Conservation (phyloP, 2,329 filamentous ascomycete species). For the Anthostomella pinea region DNA sequence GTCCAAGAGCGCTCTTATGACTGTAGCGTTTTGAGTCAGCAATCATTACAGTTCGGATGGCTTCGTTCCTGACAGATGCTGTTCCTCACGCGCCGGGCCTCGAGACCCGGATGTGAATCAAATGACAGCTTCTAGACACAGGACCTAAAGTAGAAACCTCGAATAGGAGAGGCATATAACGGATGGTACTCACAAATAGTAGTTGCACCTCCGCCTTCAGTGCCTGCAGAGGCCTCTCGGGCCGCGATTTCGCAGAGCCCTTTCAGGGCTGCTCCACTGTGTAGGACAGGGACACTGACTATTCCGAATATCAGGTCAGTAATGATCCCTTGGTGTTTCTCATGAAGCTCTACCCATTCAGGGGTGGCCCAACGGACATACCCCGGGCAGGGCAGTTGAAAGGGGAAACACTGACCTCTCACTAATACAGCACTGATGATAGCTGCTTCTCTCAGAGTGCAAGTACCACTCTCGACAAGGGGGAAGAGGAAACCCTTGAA, state of each 20-base stretch:
- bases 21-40: no score
- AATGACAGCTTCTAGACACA: no score
- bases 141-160: no score
- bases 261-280: conserved; percentile 88
- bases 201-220: conserved; percentile 84
- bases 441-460: conserved; percentile 85
- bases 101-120: no score
- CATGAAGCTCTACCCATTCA: neutral
- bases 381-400: no score
- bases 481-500: conserved; percentile 97
- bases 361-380: no score
- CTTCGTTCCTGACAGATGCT: no score
- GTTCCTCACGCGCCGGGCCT: no score
- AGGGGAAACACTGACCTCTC: no score
- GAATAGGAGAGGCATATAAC: no score
- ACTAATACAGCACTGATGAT: conserved; percentile 86
- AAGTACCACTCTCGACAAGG: conserved; percentile 78
- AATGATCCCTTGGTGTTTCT: neutral
- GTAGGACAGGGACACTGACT: conserved; percentile 71
- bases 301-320: neutral
- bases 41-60: no score
- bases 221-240: conserved; percentile 74
- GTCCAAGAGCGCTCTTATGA: conserved; percentile 88
- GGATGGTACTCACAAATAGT: no score
- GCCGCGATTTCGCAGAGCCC: conserved; percentile 92